Percentiles rank a stretch among this genome's conserved stretches.
Conservation (phyloP, 768 basidiomycete genomes). For the Wakefieldia striispora region DNA sequence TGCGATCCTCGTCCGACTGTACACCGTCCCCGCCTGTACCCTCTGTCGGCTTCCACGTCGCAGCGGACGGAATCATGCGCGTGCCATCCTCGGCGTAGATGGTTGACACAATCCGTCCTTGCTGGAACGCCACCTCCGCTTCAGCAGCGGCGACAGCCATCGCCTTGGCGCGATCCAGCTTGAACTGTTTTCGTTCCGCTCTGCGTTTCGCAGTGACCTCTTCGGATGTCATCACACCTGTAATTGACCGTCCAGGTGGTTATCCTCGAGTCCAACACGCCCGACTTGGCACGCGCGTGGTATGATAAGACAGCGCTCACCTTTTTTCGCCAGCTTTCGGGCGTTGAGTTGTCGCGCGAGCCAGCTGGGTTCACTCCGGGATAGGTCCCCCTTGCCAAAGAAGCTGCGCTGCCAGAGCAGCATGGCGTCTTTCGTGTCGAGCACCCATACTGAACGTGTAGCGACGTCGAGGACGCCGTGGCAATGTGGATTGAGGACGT, state of each 20-base stretch:
- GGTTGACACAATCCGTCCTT: conserved; percentile 63
- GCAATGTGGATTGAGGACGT: conserved; percentile 68
- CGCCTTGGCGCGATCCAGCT: conserved; percentile 85
- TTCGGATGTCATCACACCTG: conserved; percentile 68
- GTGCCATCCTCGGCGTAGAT: conserved; percentile 50
- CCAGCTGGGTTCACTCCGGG: conserved; percentile 96
- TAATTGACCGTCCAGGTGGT: too few relatives aligned
- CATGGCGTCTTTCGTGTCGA: conserved; percentile 56
- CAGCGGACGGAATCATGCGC: conserved; percentile 66
- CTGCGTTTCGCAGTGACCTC: conserved; percentile 88
- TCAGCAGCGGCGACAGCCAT: conserved; percentile 80
- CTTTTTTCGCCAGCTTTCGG: conserved; percentile 49
- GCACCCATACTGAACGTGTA: conserved; percentile 89
- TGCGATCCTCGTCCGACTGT: conserved; percentile 11
- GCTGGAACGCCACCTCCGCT: conserved; percentile 73
- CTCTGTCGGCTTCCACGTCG: conserved; percentile 67
- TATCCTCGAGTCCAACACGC: too few relatives aligned
- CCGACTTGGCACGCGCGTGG: too few relatives aligned
- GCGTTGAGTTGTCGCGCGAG: conserved; percentile 72
- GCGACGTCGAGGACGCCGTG: conserved; percentile 73
- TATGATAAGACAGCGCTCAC: conserved; percentile 34
- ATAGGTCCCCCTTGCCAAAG: conserved; percentile 96
- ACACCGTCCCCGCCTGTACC: conserved; percentile 7
- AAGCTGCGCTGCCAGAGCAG: conserved; percentile 89
- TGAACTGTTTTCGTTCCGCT: conserved; percentile 88